Percentiles rank a stretch among this genome's conserved stretches.
Conservation (phyloP, 2,329 filamentous ascomycete genomes). For the Paraphoma sp. region DNA sequence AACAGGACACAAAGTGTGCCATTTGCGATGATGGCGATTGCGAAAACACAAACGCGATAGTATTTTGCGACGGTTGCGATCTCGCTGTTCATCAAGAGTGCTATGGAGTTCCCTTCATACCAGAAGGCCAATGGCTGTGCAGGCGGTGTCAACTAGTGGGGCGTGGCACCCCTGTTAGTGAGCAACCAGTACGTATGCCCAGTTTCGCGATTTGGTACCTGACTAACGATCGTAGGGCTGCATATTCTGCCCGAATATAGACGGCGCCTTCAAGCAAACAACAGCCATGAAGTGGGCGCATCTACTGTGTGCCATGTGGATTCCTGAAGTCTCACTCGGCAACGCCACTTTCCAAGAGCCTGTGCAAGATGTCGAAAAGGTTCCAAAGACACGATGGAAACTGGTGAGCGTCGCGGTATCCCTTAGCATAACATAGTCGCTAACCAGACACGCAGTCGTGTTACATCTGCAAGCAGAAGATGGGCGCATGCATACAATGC, state of each 20-base stretch:
- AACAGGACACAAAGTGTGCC: slow-evolving; percentile 95
- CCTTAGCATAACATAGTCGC: neutral
- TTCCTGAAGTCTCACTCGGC: slow-evolving; percentile 92
- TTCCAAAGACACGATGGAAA: slow-evolving; percentile 93
- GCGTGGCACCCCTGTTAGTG: slow-evolving; percentile 79
- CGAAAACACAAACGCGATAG: slow-evolving; percentile 98
- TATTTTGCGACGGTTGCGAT: slow-evolving; percentile 98
- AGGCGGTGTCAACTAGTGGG: slow-evolving; percentile 96
- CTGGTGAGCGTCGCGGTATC: slow-evolving; percentile 54
- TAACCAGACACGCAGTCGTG: slow-evolving; percentile 62
- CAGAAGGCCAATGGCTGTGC: slow-evolving; percentile 97
- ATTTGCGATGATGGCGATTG: slow-evolving; percentile 99
- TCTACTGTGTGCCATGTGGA: slow-evolving; percentile 96
- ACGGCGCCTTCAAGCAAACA: slow-evolving; percentile 98
- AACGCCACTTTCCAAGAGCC: slow-evolving; percentile 99
- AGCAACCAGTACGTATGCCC: slow-evolving; percentile 39
- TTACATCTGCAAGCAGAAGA: slow-evolving; percentile 96
- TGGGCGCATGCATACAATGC: slow-evolving; percentile 98
- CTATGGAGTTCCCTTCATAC: slow-evolving; percentile 98
- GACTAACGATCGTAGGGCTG: slow-evolving; percentile 58
- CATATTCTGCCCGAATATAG: slow-evolving; percentile 97
- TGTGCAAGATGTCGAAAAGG: slow-evolving; percentile 96
- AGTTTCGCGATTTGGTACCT: neutral
- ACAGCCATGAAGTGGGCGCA: slow-evolving; percentile 97
- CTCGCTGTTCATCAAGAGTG: slow-evolving; percentile 98